phyloP scores from a whole-genome alignment of 2,329 filamentous ascomycete genomes.

The Blastomyces emzantsi region DNA sequence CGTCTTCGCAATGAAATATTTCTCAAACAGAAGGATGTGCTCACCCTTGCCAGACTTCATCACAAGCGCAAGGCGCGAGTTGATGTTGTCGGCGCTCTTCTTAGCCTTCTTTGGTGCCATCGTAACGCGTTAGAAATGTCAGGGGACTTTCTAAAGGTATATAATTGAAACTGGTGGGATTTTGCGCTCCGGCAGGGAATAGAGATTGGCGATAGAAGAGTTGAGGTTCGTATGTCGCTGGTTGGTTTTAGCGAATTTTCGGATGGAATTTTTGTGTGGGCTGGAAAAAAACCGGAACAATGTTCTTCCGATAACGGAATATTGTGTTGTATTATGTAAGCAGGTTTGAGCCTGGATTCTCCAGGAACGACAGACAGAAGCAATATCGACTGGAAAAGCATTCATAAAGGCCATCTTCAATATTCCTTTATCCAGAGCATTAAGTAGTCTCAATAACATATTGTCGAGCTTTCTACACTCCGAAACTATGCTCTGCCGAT shows the following conservation, averaged over 20 bases:
- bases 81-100: conserved; percentile 75
- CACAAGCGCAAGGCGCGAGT: conserved; percentile 59
- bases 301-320: background rate
- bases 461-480: background rate
- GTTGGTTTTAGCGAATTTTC: background rate
- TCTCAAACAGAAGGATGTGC: conserved; percentile 7
- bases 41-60: conserved; percentile 56
- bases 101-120: conserved; percentile 61
- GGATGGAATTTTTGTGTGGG: background rate
- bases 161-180: conserved; percentile 15
- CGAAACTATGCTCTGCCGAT: too few species aligned
- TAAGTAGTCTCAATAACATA: background rate
- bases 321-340: background rate
- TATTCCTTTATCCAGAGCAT: background rate
- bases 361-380: too few species aligned
- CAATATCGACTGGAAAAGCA: too few species aligned
- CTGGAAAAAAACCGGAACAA: background rate
- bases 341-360: background rate
- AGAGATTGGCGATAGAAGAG: background rate
- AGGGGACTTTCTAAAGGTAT: conserved; percentile 13
- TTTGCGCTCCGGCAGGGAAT: conserved; percentile 31
- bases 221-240: background rate
- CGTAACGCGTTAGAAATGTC: conserved; percentile 37
- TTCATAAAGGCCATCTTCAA: too few species aligned
- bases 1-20: background rate